These are phyloP conservation scores for Candida freyschussii DNA, from an alignment of 1,139 yeast species.

Conservation along the genomic window DNA sequence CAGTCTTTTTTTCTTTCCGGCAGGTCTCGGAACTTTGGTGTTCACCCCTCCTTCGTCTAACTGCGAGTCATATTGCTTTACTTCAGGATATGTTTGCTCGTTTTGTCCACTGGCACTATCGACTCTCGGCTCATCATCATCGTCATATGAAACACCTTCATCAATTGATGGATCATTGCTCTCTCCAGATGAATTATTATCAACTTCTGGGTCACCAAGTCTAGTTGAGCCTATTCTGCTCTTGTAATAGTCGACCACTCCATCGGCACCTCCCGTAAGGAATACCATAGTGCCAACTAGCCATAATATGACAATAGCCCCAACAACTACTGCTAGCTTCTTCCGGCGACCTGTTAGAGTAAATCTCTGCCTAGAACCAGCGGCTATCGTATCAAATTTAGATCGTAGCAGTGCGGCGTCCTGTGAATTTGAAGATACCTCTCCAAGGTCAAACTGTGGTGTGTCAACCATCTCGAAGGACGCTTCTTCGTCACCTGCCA, in stretches of 20 bases:
- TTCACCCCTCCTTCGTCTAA: conserved; percentile 1
- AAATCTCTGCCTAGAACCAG: conserved; percentile 5
- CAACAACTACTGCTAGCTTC: conserved; percentile 11
- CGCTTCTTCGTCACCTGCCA: conserved; percentile 5
- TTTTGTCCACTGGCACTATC: background rate
- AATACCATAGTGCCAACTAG: conserved; percentile 13
- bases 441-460: conserved; percentile 17
- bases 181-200: conserved; percentile 4
- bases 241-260: conserved; percentile 20
- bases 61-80: conserved; percentile 1
- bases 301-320: conserved; percentile 12
- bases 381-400: conserved; percentile 18
- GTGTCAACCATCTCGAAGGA: conserved; percentile 19
- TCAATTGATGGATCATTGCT: conserved; percentile 1
- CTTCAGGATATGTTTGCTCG: conserved; percentile 1
- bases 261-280: conserved; percentile 12
- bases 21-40: background rate
- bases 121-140: conserved; percentile 4
- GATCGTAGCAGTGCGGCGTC: conserved; percentile 12
- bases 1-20: conserved; percentile 15
- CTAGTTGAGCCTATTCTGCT: conserved; percentile 12
- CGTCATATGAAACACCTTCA: conserved; percentile 5
- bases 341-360: conserved; percentile 10
- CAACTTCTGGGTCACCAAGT: conserved; percentile 9
- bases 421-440: conserved; percentile 8